phyloP scores from a whole-genome alignment of 108 stramenopile species.

The Stephanodiscus triporus region DNA sequence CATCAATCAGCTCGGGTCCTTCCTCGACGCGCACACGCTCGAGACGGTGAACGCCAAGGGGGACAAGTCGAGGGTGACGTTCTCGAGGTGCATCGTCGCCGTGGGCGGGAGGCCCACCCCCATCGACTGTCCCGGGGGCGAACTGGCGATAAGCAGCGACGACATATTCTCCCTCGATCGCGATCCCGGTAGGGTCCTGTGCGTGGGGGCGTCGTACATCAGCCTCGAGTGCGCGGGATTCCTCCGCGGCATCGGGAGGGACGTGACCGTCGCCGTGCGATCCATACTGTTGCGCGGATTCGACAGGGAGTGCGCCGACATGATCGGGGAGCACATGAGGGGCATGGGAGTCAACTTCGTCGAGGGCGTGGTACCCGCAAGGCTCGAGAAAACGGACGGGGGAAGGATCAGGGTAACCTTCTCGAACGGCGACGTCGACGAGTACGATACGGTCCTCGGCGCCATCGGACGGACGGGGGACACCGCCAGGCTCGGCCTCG shows the following conservation, averaged over 20 bases:
- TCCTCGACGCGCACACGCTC: slow-evolving; percentile 87
- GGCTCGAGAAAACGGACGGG: slow-evolving; percentile 75
- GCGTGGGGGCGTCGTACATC: slow-evolving; percentile 98
- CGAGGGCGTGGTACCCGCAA: slow-evolving; percentile 73
- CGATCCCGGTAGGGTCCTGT: slow-evolving; percentile 94
- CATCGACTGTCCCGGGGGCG: slow-evolving; percentile 85
- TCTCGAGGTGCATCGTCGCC: slow-evolving; percentile 91
- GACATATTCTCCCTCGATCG: slow-evolving; percentile 92
- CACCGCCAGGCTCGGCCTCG: slow-evolving; percentile 86
- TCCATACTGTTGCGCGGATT: slow-evolving; percentile 96
- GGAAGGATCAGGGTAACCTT: slow-evolving; percentile 89
- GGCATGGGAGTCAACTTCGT: slow-evolving; percentile 87
- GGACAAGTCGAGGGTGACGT: slow-evolving; percentile 57
- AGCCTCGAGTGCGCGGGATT: slow-evolving; percentile 98
- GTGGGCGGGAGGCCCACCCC: slow-evolving; percentile 95
- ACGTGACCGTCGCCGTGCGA: slow-evolving; percentile 95
- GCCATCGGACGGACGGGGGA: slow-evolving; percentile 96
- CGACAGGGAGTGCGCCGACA: slow-evolving; percentile 93
- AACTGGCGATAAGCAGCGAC: slow-evolving; percentile 94
- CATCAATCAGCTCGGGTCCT: slow-evolving; percentile 87
- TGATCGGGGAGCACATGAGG: slow-evolving; percentile 87
- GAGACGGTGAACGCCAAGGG: slow-evolving; percentile 89
- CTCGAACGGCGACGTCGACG: slow-evolving; percentile 75
- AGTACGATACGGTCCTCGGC: slow-evolving; percentile 88
- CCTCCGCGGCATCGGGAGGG: slow-evolving; percentile 88